phyloP scores from a whole-genome alignment of 257 asterid species.

The Orobanche coerulescens region DNA sequence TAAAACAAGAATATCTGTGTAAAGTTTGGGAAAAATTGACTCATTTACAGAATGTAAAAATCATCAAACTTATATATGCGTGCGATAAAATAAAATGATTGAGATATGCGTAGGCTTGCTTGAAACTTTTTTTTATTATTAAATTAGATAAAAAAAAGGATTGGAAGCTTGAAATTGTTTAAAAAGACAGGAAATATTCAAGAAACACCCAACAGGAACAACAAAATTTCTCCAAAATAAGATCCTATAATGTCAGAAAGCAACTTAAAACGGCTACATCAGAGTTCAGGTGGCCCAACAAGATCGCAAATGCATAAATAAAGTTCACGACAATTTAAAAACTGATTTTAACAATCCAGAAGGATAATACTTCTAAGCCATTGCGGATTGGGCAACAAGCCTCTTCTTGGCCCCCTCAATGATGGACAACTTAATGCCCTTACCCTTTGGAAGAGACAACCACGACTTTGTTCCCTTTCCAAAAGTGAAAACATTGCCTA shows the following conservation, averaged over 20 bases:
- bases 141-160: too few relatives aligned
- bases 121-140: too few relatives aligned
- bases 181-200: background rate
- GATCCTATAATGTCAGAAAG: background rate
- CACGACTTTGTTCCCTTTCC: slow-evolving; percentile 74
- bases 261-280: background rate
- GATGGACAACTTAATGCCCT: slow-evolving; percentile 57
- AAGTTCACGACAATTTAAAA: background rate
- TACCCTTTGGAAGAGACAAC: slow-evolving; percentile 75
- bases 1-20: too few relatives aligned
- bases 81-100: too few relatives aligned
- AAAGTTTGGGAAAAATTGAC: too few relatives aligned
- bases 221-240: background rate
- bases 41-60: too few relatives aligned
- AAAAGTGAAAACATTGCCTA: slow-evolving; percentile 57
- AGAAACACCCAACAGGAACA: background rate
- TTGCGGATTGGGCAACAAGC: slow-evolving; percentile 43
- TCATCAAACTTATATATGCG: too few relatives aligned
- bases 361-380: slow-evolving; percentile 30
- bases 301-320: background rate
- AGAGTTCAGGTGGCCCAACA: background rate
- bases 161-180: too few relatives aligned
- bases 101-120: too few relatives aligned
- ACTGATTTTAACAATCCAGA: background rate
- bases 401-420: slow-evolving; percentile 71